A percentile compares a stretch with the other conserved stretches of the same genome.
Evolutionary conservation across 2,329 filamentous ascomycete species (phyloP).

Genomic region (Drechslerella stenobrocha): DNA sequence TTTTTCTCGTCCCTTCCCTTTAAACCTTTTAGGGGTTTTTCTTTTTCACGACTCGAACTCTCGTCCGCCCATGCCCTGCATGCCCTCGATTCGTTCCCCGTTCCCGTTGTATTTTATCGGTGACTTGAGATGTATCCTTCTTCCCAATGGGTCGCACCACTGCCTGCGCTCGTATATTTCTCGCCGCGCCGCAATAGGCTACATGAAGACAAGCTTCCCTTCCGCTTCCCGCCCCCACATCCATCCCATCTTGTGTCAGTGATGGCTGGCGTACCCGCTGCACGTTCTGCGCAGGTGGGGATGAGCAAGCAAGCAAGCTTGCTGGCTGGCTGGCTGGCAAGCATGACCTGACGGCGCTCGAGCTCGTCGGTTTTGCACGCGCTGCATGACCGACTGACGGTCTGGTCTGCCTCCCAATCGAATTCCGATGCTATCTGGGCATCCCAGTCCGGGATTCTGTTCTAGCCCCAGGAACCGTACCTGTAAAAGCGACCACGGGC

Average conservation of each 20-base stretch:
- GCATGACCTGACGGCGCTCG: too few species aligned
- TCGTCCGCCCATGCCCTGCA: too few species aligned
- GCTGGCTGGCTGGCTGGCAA: slow-evolving; percentile 25
- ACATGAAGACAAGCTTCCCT: neutral
- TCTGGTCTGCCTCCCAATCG: slow-evolving; percentile 18
- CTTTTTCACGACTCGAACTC: neutral
- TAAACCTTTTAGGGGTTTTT: too few species aligned
- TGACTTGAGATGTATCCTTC: too few species aligned
- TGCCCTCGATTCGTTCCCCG: too few species aligned
- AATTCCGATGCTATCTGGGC: slow-evolving; percentile 14
- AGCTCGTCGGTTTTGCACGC: slow-evolving; percentile 35
- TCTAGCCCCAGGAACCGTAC: neutral
- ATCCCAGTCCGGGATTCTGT: slow-evolving; percentile 19
- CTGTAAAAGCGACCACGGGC: too few species aligned
- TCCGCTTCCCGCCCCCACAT: neutral
- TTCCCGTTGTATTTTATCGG: too few species aligned
- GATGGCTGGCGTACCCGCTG: too few species aligned
- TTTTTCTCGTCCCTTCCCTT: slow-evolving; percentile 5
- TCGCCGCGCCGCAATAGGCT: slow-evolving; percentile 4
- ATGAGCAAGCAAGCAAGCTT: slow-evolving; percentile 2
- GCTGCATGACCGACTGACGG: neutral
- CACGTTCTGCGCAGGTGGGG: too few species aligned
- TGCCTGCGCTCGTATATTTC: too few species aligned
- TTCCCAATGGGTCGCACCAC: too few species aligned
- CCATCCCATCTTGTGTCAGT: neutral